A percentile compares a stretch with the other conserved stretches of the same genome.
phyloP scores from a whole-genome alignment of 2,329 filamentous ascomycete species.

The Sarocladium oryzae region DNA sequence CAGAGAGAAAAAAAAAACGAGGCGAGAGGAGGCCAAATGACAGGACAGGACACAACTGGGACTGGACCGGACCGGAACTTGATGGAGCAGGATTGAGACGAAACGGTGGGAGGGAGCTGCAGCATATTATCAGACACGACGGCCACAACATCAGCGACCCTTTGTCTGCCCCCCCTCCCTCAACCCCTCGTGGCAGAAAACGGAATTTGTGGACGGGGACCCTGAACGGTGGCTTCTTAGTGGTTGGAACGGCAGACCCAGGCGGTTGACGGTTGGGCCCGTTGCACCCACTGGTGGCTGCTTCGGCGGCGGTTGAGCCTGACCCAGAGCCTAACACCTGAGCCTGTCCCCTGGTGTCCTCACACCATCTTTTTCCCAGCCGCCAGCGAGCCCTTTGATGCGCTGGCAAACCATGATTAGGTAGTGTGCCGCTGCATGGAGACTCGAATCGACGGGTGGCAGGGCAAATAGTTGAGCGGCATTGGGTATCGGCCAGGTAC shows the following conservation, averaged over 20 bases:
- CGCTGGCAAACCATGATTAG: not conserved
- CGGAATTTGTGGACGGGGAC: not conserved
- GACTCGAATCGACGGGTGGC: not conserved
- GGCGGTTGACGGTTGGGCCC: conserved; percentile 4
- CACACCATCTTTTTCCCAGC: not conserved
- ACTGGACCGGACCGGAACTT: no score
- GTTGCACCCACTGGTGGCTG: not conserved
- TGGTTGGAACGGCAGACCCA: not conserved
- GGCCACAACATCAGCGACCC: conserved; percentile 4
- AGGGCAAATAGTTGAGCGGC: not conserved
- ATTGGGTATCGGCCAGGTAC: conserved; percentile 6
- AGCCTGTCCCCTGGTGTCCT: not conserved
- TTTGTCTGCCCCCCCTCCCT: no score
- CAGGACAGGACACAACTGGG: not conserved
- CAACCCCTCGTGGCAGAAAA: not conserved
- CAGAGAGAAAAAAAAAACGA: no score
- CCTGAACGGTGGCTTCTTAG: not conserved
- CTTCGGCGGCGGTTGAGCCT: not conserved
- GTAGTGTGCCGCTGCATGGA: no score
- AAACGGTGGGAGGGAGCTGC: not conserved
- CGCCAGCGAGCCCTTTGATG: not conserved
- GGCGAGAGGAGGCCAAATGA: not conserved
- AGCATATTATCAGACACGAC: not conserved
- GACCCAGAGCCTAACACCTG: no score
- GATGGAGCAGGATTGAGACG: no score